These are phyloP conservation scores for Pseudocercospora fuligena DNA, from an alignment of 2,329 filamentous ascomycete species.

Conservation along the genomic window DNA sequence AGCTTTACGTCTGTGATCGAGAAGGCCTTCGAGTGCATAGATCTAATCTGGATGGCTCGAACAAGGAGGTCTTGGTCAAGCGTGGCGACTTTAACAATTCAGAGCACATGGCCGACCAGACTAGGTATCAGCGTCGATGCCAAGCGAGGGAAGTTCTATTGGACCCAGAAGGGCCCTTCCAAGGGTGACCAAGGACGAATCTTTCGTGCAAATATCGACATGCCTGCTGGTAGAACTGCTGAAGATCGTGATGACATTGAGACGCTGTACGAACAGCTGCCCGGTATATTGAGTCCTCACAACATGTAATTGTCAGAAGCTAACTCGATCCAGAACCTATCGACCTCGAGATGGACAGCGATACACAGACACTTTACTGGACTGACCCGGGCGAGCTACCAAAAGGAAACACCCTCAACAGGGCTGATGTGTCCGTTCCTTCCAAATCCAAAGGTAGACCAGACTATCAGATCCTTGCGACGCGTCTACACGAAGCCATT, in stretches of 20 bases:
- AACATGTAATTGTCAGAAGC: too few species aligned
- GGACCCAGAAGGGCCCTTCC: constrained; percentile 63
- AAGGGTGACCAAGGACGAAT: constrained; percentile 60
- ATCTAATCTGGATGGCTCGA: constrained; percentile 37
- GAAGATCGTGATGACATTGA: constrained; percentile 39
- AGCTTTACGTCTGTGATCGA: constrained; percentile 50
- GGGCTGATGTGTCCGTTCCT: too few species aligned
- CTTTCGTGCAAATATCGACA: constrained; percentile 54
- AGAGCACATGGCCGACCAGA: neutral
- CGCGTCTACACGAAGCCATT: too few species aligned
- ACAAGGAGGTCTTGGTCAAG: neutral
- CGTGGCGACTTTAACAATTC: neutral
- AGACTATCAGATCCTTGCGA: too few species aligned
- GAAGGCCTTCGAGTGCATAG: constrained; percentile 47
- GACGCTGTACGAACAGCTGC: constrained; percentile 50
- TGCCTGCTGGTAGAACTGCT: constrained; percentile 38
- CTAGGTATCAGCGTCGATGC: constrained; percentile 58
- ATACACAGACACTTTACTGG: constrained; percentile 58
- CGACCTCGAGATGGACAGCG: constrained; percentile 60
- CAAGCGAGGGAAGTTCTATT: constrained; percentile 56
- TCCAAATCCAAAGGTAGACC: too few species aligned
- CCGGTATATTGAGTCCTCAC: constrained; percentile 28
- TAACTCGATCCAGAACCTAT: constrained; percentile 51
- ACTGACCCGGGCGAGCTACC: constrained; percentile 62
- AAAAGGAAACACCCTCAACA: neutral